These are phyloP conservation scores for Penicillium sp. DNA, from an alignment of 2,329 filamentous ascomycete species.

Conservation along the genomic window DNA sequence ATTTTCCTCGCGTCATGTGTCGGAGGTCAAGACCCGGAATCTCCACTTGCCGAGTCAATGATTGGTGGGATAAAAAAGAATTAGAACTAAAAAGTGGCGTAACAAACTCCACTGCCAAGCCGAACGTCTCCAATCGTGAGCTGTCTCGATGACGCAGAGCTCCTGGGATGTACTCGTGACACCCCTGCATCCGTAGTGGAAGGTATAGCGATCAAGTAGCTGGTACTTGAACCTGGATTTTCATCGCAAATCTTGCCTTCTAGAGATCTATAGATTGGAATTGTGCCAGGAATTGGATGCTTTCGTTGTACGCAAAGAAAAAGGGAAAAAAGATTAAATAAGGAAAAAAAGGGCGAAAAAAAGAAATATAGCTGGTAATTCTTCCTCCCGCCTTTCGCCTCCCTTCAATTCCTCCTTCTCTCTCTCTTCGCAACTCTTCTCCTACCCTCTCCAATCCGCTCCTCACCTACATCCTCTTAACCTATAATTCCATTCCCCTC, in stretches of 20 bases:
- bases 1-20: conserved; percentile 33
- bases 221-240: background rate
- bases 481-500: background rate
- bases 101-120: conserved; percentile 21
- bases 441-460: background rate
- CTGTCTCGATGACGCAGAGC: conserved; percentile 21
- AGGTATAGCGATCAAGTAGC: conserved; percentile 21
- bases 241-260: conserved; percentile 15
- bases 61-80: conserved; percentile 31
- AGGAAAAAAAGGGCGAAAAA: background rate
- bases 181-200: conserved; percentile 13
- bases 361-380: background rate
- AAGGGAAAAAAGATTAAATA: background rate
- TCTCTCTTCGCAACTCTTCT: background rate
- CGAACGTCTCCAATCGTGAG: conserved; percentile 20
- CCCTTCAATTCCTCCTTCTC: background rate
- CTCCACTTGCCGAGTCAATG: conserved; percentile 15
- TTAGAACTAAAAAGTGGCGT: background rate
- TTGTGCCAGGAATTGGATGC: too few species aligned
- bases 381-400: background rate
- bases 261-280: background rate
- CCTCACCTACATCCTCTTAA: background rate
- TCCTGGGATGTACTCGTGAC: conserved; percentile 2
- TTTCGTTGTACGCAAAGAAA: background rate
- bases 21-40: conserved; percentile 22